Evolutionary conservation across 192 early-diverging fungal species (phyloP), one percentile per base, ranked within the genome.

Genomic region (Dissophora ornata): DNA sequence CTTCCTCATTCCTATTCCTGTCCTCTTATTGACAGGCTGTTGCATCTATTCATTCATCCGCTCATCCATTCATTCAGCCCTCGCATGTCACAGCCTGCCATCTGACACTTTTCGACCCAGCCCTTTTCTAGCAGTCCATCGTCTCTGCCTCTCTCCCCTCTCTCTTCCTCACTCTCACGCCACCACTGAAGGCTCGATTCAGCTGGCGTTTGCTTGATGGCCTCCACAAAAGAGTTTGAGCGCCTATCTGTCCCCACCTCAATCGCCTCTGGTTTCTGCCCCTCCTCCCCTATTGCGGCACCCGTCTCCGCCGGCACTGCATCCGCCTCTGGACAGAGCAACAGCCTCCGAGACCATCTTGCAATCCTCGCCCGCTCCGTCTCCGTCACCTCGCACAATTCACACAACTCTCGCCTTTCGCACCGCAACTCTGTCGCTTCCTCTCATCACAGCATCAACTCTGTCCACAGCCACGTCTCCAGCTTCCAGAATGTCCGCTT

Each of bases 401-500:
- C 44, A n/a, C 44, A n/a, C 44, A 10, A 45, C 44, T 45, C 44
- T 10, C 44, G n/a, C 18, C 51, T 34, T 10, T 49, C 67, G 34
- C 22, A 54, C 9, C 67, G 67, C 38, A 51, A 29, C 16, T 59
- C 62, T 2, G 38, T 61, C 24, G 42, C 56, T 11, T 67, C 71
- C 32, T 65, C 70, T 36, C 71, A 28, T 10, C 70, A 18, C 41
- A 75, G 62, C 48, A 41, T 38, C 9, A 28, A 24, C 7, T 66
- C 71, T 15, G 48, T 75, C 29, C 56, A 44, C 8, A 75, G 71
- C 24, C 71, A 75, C 56, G 50, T 75, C 30, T 75, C 71, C 41
- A 75, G 41, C 42, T 75, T 75, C 22, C 71, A 75, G 28, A 75
- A 75, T 52, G 54, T 67, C 18, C 55, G 63, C 30, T 75, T 75